phyloP scores from a whole-genome alignment of 129 eudicot species.

The Pittosporum tobira region DNA sequence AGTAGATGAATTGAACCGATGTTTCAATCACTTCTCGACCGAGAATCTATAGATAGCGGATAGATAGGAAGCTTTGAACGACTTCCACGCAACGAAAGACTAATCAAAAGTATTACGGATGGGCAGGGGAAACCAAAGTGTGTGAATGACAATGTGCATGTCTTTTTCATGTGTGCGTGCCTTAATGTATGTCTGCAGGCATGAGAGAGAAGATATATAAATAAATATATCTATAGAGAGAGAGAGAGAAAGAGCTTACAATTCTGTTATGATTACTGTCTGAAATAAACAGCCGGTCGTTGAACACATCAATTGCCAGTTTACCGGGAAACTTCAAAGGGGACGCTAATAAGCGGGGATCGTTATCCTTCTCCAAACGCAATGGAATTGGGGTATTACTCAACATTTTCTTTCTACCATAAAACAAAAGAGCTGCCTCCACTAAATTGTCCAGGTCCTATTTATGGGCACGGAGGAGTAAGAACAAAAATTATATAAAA shows the following conservation, averaged over 20 bases:
- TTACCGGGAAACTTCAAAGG: constrained; percentile 97
- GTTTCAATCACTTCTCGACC: too few species aligned
- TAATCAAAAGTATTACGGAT: too few species aligned
- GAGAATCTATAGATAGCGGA: too few species aligned
- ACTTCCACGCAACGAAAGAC: too few species aligned
- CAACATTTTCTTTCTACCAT: constrained; percentile 63
- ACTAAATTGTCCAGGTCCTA: constrained; percentile 93
- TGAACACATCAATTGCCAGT: constrained; percentile 78
- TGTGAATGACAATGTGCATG: background rate
- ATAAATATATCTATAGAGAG: constrained; percentile 19
- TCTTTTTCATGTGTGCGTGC: background rate
- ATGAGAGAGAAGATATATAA: background rate
- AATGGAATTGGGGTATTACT: constrained; percentile 66
- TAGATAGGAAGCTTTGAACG: too few species aligned
- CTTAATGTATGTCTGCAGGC: too few species aligned
- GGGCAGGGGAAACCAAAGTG: background rate
- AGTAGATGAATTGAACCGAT: too few species aligned
- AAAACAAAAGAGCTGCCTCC: constrained; percentile 78
- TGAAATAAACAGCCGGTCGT: constrained; percentile 85
- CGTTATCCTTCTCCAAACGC: constrained; percentile 87
- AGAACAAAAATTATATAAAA: constrained; percentile 4
- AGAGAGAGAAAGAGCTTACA: constrained; percentile 44
- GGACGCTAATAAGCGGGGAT: constrained; percentile 68
- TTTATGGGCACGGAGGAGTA: constrained; percentile 8
- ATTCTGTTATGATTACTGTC: constrained; percentile 98